Base-by-base conservation (phyloP, 2,329 filamentous ascomycete genomes). In the Cadophora gregata region DNA sequence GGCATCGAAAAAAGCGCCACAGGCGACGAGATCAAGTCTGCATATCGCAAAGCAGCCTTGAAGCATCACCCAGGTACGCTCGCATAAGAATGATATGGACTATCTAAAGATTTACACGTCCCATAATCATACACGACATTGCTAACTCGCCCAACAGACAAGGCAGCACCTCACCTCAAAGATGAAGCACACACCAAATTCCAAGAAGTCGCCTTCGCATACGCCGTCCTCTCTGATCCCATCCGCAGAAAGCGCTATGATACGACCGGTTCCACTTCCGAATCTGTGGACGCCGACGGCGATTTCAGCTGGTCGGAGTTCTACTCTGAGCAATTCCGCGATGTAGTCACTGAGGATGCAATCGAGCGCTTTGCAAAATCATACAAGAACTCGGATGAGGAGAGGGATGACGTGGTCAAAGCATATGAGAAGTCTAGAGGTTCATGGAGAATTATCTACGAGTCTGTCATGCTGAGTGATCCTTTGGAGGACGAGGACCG, bases 171-270 rank as follows among this genome's bases (percentile, higher is more conserved):
- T 0, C 84, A 88, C 25, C 81, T 90, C 62, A 93, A 93, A 75
- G 85, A 89, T 29, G 81, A 85, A 50, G 95, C 96, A 1, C 90
- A 97, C 73, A 83, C 85, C 68, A 90, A 86, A 63, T 99, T 99
- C 78, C 96, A 99, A 79, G 85, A 91, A 73, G 89, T 99, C 73
- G 95, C 95, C 27, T 95, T 97, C 75, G 95, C 96, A 62, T 97
- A 98, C 77, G 95, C 93, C 38, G 87, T 99, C 59, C 91, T 99
- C 42, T 97, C 93, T 36, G 93, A 97, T 73, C 84, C 90, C 25
- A 84, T 85, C 24, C 88, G 96, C 62, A 91, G 96, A 72, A 88
- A 89, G 73, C 91, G 93, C 67, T 99, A 97, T 81, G 95, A 99
- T 77, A 84, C 86, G 62, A 98, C 95, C 0, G 96, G 96, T 63